Conservation (phyloP, 305 asterid species). For the Fraxinus dipetala region DNA sequence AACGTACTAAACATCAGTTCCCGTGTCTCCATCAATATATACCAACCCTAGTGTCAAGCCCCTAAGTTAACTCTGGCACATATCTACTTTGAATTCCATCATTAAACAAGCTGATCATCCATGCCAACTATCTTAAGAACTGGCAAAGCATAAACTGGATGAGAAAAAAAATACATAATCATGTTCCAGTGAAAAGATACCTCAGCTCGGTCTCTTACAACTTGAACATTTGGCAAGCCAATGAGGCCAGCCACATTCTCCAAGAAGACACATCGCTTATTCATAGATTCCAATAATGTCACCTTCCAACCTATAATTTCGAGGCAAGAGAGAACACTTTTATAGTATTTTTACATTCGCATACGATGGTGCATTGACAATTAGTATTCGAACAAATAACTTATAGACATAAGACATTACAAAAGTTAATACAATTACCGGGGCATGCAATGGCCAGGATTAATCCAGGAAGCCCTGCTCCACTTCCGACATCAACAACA, state of each 20-base stretch:
- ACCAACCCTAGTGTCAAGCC: not conserved
- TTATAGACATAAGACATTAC: not conserved
- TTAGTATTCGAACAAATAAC: not conserved
- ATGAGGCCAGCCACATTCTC: slow-evolving; percentile 58
- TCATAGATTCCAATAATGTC: slow-evolving; percentile 80
- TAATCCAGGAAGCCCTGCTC: slow-evolving; percentile 94
- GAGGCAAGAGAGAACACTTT: not conserved
- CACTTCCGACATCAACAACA: slow-evolving; percentile 88
- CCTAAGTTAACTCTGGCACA: not conserved
- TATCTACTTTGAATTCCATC: slow-evolving; percentile 1
- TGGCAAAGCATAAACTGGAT: not conserved
- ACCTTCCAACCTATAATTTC: slow-evolving; percentile 71
- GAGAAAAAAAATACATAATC: not conserved
- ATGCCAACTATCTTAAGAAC: not conserved
- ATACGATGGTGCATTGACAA: not conserved
- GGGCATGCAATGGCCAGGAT: slow-evolving; percentile 89
- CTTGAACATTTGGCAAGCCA: slow-evolving; percentile 69
- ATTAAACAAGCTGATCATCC: not conserved
- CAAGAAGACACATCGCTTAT: slow-evolving; percentile 82
- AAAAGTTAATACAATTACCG: slow-evolving; percentile 33
- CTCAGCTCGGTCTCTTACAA: slow-evolving; percentile 86
- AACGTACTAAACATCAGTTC: not conserved
- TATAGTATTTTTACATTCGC: not conserved
- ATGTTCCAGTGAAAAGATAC: slow-evolving; percentile 27
- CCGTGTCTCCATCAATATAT: not conserved